Conservation (phyloP, 2,329 filamentous ascomycete species). For the Aspergillus udagawae region DNA sequence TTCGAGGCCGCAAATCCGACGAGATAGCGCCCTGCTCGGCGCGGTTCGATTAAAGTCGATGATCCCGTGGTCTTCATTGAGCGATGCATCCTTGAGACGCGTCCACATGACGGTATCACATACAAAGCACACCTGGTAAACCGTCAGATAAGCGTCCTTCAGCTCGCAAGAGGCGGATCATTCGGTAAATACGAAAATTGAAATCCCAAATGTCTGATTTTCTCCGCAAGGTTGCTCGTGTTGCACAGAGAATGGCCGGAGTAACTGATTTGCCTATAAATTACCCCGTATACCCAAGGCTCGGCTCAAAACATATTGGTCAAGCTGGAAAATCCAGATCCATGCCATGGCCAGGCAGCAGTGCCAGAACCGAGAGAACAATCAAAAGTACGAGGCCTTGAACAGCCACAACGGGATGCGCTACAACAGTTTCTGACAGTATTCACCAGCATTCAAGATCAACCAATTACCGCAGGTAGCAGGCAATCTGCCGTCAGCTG, state of each 20-base stretch:
- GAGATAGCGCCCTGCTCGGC: neutral
- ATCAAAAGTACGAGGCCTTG: neutral
- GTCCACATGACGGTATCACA: neutral
- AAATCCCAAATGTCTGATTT: neutral
- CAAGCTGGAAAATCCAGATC: neutral
- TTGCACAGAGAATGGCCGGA: neutral
- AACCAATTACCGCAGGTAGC: neutral
- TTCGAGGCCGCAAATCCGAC: neutral
- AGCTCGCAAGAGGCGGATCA: neutral
- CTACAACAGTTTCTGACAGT: neutral
- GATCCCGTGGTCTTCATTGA: neutral
- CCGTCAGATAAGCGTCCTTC: neutral
- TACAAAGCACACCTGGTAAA: neutral
- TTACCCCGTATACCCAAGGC: neutral
- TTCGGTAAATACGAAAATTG: neutral
- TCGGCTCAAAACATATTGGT: neutral
- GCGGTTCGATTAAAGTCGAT: neutral
- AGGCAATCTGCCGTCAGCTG: neutral
- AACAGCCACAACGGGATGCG: neutral
- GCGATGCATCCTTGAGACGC: neutral
- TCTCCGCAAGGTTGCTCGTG: neutral
- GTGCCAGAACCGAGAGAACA: neutral
- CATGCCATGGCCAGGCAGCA: neutral
- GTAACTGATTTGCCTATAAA: neutral
- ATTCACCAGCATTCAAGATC: neutral